These are phyloP conservation scores for Trichoderma orchidacearum DNA, from an alignment of 495 filamentous ascomycete genomes.

Conservation along the genomic window DNA sequence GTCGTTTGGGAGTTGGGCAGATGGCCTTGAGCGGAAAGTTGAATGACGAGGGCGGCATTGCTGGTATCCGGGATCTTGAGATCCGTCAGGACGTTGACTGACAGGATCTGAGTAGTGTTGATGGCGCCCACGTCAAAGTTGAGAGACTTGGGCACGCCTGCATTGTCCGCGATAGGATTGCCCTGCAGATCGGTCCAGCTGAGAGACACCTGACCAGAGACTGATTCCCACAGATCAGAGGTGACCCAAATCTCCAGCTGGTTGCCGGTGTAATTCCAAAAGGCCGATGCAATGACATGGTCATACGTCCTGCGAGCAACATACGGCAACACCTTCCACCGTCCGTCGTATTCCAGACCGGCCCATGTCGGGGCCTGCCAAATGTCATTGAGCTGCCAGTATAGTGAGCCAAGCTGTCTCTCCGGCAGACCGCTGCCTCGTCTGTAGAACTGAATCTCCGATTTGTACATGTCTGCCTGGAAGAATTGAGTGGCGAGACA, in stretches of 20 bases:
- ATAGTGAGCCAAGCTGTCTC: conserved; percentile 47
- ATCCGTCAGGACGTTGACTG: conserved; percentile 20
- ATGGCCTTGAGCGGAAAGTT: conserved; percentile 35
- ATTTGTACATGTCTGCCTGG: conserved; percentile 53
- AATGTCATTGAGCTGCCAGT: conserved; percentile 60
- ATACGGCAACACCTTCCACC: conserved; percentile 47
- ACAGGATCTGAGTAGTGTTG: conserved; percentile 44
- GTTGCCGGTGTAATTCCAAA: conserved; percentile 41
- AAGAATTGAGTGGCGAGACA: conserved; percentile 54
- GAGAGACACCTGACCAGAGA: conserved; percentile 11
- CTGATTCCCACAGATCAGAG: conserved; percentile 36
- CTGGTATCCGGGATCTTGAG: conserved; percentile 21
- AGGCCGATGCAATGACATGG: conserved; percentile 46
- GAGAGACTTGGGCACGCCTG: not conserved
- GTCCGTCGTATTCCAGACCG: conserved; percentile 47
- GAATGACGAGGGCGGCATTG: conserved; percentile 40
- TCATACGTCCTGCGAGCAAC: conserved; percentile 46
- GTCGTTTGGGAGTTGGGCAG: conserved; percentile 37
- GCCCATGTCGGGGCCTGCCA: conserved; percentile 61
- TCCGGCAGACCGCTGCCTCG: conserved; percentile 45
- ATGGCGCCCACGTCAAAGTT: conserved; percentile 43
- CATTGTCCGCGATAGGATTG: not conserved
- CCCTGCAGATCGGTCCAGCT: conserved; percentile 17
- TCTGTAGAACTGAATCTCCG: conserved; percentile 52
- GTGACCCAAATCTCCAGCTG: conserved; percentile 47